These are phyloP conservation scores for Talaromyces sp. DNA, from an alignment of 2,329 filamentous ascomycete genomes.

Conservation along the genomic window DNA sequence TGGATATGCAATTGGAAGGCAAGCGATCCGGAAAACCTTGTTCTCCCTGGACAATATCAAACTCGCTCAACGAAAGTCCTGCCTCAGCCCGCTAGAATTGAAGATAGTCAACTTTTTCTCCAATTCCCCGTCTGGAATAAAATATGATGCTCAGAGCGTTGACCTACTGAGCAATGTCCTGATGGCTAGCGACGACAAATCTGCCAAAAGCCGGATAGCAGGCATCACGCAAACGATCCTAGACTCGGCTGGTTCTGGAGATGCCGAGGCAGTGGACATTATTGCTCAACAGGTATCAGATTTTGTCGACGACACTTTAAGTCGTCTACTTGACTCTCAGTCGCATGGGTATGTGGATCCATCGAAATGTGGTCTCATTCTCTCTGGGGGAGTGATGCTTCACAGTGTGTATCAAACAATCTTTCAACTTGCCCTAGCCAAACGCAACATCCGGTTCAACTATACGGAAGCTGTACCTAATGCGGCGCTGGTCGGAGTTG, in stretches of 20 bases:
- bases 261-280: conserved; percentile 15
- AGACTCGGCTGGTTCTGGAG: conserved; percentile 9
- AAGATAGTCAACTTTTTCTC: conserved; percentile 15
- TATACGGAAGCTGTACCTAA: conserved; percentile 15
- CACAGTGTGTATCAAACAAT: conserved; percentile 16
- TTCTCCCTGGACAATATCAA: conserved; percentile 29
- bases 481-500: conserved; percentile 15
- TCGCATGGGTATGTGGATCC: conserved; percentile 13
- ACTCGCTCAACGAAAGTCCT: conserved; percentile 17
- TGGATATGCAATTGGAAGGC: conserved; percentile 43
- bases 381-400: conserved; percentile 17
- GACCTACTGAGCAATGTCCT: conserved; percentile 17
- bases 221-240: conserved; percentile 12
- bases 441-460: conserved; percentile 2
- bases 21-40: conserved; percentile 38
- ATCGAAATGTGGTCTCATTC: conserved; percentile 14
- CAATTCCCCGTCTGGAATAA: neutral
- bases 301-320: conserved; percentile 12
- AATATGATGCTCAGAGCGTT: neutral
- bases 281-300: conserved; percentile 12
- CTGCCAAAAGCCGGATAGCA: conserved; percentile 13
- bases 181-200: conserved; percentile 3
- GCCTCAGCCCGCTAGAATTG: conserved; percentile 3
- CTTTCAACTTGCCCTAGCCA: conserved; percentile 10
- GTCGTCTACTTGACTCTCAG: conserved; percentile 9